Conservation (phyloP, 768 basidiomycete genomes). For the Mycena rebaudengoi region DNA sequence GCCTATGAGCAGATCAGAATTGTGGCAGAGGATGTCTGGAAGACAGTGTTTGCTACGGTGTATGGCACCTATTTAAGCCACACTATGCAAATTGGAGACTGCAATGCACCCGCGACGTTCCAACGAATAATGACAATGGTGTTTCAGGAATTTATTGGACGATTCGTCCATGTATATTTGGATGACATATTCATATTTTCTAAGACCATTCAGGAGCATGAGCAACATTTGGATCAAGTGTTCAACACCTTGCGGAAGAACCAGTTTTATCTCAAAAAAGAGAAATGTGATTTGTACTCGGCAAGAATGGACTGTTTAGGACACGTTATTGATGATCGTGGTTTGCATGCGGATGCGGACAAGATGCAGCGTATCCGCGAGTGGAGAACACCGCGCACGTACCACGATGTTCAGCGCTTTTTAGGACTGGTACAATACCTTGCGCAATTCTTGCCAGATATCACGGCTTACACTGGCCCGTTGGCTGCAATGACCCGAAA, state of each 20-base stretch:
- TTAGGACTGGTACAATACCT: slow-evolving; percentile 43
- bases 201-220: slow-evolving; percentile 40
- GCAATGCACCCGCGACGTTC: too few species aligned
- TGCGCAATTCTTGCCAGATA: slow-evolving; percentile 44
- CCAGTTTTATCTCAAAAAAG: slow-evolving; percentile 33
- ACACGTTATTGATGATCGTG: slow-evolving; percentile 41
- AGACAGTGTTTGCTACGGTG: slow-evolving; percentile 44
- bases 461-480: slow-evolving; percentile 41
- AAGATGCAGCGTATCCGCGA: slow-evolving; percentile 37
- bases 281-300: slow-evolving; percentile 39
- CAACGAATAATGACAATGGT: slow-evolving; percentile 44
- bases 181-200: slow-evolving; percentile 48
- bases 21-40: slow-evolving; percentile 26
- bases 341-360: slow-evolving; percentile 38
- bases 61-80: slow-evolving; percentile 52
- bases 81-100: slow-evolving; percentile 48
- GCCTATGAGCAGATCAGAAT: slow-evolving; percentile 46
- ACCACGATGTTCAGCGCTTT: slow-evolving; percentile 41
- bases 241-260: slow-evolving; percentile 31
- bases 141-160: slow-evolving; percentile 36
- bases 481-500: slow-evolving; percentile 38
- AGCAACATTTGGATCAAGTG: slow-evolving; percentile 34
- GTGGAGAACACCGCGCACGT: slow-evolving; percentile 36
- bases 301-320: slow-evolving; percentile 39
- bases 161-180: slow-evolving; percentile 44